A percentile compares a stretch with the other conserved stretches of the same genome.
Evolutionary conservation across 176 grass and related monocot genomes (phyloP).

Genomic region (Alopecurus myosuroides): DNA sequence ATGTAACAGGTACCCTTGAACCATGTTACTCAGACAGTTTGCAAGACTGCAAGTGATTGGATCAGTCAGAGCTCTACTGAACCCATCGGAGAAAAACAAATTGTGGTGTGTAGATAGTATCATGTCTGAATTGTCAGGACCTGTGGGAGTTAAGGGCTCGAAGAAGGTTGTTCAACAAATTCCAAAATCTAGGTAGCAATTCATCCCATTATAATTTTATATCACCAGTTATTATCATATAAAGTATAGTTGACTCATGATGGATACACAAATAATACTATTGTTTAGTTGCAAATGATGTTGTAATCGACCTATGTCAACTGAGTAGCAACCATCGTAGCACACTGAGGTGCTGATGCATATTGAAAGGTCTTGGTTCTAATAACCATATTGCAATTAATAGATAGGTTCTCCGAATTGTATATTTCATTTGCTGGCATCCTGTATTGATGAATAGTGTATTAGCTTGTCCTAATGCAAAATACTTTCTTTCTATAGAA

Average conservation of each 20-base stretch:
- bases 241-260: not conserved
- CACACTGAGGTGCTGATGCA: not conserved
- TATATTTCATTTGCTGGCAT: not conserved
- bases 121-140: constrained; percentile 63
- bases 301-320: too few species aligned
- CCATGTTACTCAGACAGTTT: constrained; percentile 74
- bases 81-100: constrained; percentile 56
- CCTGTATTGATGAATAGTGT: not conserved
- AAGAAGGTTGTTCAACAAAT: constrained; percentile 70
- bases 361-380: not conserved
- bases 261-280: not conserved
- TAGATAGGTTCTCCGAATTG: not conserved
- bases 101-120: constrained; percentile 96
- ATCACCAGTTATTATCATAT: not conserved
- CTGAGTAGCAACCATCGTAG: too few species aligned
- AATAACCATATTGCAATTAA: not conserved
- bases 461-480: not conserved
- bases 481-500: not conserved
- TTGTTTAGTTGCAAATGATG: not conserved
- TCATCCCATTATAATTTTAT: not conserved
- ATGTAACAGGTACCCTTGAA: constrained; percentile 62
- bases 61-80: constrained; percentile 69
- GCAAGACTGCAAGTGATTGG: constrained; percentile 75
- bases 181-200: constrained; percentile 77
- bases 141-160: constrained; percentile 54